phyloP scores from a whole-genome alignment of 2,329 filamentous ascomycete species.

The Alternaria dauci region DNA sequence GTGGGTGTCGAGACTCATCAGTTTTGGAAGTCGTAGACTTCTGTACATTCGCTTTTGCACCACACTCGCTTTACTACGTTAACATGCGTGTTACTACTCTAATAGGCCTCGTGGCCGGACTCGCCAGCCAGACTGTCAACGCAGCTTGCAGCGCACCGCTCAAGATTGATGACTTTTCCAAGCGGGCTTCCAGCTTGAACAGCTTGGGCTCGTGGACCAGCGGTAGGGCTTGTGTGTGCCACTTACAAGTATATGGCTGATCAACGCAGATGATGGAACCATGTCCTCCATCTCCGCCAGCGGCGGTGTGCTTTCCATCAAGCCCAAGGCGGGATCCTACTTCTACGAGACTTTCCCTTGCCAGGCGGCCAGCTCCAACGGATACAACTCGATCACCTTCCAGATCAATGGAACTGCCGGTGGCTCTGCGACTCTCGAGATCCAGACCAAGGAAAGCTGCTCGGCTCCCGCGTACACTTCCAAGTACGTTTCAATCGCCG shows the following conservation, averaged over 20 bases:
- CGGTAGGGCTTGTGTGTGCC: slow-evolving; percentile 28
- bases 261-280: slow-evolving; percentile 58
- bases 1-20: slow-evolving; percentile 26
- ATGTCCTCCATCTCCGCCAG: slow-evolving; percentile 57
- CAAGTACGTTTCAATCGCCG: slow-evolving; percentile 55
- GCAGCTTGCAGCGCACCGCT: slow-evolving; percentile 49
- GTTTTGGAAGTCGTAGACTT: slow-evolving; percentile 44
- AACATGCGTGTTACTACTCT: slow-evolving; percentile 43
- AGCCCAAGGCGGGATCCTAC: slow-evolving; percentile 59
- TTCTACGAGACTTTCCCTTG: slow-evolving; percentile 64
- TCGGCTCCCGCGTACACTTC: slow-evolving; percentile 54
- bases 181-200: slow-evolving; percentile 48
- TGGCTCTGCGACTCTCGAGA: slow-evolving; percentile 55
- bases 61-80: slow-evolving; percentile 37
- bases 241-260: slow-evolving; percentile 13
- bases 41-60: slow-evolving; percentile 50
- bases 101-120: slow-evolving; percentile 45
- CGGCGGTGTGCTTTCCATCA: slow-evolving; percentile 59
- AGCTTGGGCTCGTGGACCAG: slow-evolving; percentile 48
- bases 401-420: slow-evolving; percentile 57
- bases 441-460: slow-evolving; percentile 60
- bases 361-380: slow-evolving; percentile 55
- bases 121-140: slow-evolving; percentile 35
- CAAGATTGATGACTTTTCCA: slow-evolving; percentile 52
- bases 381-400: slow-evolving; percentile 60